Evolutionary conservation across 2,329 filamentous ascomycete species (phyloP).

Genomic region (Xylariales sp.): DNA sequence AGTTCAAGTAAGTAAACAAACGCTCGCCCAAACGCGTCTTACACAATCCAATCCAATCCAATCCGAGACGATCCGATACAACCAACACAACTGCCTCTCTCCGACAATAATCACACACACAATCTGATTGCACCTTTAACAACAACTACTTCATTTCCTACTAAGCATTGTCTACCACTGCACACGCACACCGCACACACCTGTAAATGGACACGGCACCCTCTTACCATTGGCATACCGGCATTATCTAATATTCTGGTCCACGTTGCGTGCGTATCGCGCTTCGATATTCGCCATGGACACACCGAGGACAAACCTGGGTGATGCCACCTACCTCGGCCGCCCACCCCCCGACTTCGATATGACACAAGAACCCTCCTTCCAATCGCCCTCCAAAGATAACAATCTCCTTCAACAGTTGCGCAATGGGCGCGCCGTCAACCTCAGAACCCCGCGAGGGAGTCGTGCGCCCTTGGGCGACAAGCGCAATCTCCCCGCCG

Average conservation of each 20-base stretch:
- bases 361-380: slow-evolving; percentile 88
- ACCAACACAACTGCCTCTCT: neutral
- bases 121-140: slow-evolving; percentile 3
- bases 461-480: slow-evolving; percentile 75
- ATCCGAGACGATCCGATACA: too few species aligned
- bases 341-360: slow-evolving; percentile 77
- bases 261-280: slow-evolving; percentile 23
- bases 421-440: slow-evolving; percentile 72
- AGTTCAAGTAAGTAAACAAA: slow-evolving; percentile 37
- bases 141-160: slow-evolving; percentile 2
- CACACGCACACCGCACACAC: neutral
- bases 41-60: neutral
- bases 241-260: slow-evolving; percentile 24
- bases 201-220: neutral
- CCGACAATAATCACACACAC: slow-evolving; percentile 2
- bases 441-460: slow-evolving; percentile 78
- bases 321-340: slow-evolving; percentile 84
- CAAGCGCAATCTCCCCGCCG: slow-evolving; percentile 75
- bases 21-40: slow-evolving; percentile 31
- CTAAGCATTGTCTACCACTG: slow-evolving; percentile 1
- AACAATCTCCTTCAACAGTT: slow-evolving; percentile 81
- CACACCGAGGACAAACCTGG: slow-evolving; percentile 86
- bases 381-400: slow-evolving; percentile 81
- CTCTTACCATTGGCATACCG: slow-evolving; percentile 12
- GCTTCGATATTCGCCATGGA: slow-evolving; percentile 62